These are phyloP conservation scores for Curvularia spicifera DNA, from an alignment of 2,329 filamentous ascomycete species.

Conservation along the genomic window DNA sequence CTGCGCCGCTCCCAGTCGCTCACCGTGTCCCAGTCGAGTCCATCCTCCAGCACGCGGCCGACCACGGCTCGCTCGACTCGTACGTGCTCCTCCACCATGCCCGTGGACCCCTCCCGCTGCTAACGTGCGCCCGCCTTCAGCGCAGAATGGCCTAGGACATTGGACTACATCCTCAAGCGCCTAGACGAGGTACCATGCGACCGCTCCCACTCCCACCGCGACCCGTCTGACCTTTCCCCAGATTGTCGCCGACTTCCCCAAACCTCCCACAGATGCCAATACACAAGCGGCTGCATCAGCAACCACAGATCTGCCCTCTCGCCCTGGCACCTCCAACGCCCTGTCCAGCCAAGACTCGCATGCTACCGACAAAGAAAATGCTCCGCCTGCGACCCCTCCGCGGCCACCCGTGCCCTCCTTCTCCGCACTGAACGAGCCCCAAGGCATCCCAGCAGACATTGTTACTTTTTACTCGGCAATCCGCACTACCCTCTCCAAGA, in stretches of 20 bases:
- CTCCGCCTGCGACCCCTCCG: slow-evolving; percentile 55
- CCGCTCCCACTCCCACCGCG: background rate
- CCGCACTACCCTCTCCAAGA: slow-evolving; percentile 62
- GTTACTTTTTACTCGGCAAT: slow-evolving; percentile 46
- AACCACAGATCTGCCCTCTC: slow-evolving; percentile 29
- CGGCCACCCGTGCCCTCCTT: slow-evolving; percentile 53
- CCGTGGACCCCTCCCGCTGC: slow-evolving; percentile 12
- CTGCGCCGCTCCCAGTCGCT: slow-evolving; percentile 5
- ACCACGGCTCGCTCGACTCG: slow-evolving; percentile 65
- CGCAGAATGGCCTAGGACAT: slow-evolving; percentile 71
- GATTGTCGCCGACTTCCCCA: slow-evolving; percentile 80
- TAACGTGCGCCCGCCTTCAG: slow-evolving; percentile 56
- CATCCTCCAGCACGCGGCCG: slow-evolving; percentile 62
- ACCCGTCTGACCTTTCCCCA: slow-evolving; percentile 44
- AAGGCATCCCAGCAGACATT: slow-evolving; percentile 39
- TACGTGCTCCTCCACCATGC: slow-evolving; percentile 48
- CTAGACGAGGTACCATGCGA: slow-evolving; percentile 65
- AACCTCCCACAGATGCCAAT: slow-evolving; percentile 58
- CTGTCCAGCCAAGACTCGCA: slow-evolving; percentile 56
- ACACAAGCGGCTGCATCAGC: slow-evolving; percentile 53
- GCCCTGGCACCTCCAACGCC: slow-evolving; percentile 26
- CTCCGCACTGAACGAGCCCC: slow-evolving; percentile 42
- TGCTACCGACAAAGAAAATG: slow-evolving; percentile 73
- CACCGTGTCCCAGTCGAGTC: slow-evolving; percentile 51
- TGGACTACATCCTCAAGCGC: slow-evolving; percentile 69